Conservation (phyloP, 345 rosid genomes). For the Carallia pectinifolia region DNA sequence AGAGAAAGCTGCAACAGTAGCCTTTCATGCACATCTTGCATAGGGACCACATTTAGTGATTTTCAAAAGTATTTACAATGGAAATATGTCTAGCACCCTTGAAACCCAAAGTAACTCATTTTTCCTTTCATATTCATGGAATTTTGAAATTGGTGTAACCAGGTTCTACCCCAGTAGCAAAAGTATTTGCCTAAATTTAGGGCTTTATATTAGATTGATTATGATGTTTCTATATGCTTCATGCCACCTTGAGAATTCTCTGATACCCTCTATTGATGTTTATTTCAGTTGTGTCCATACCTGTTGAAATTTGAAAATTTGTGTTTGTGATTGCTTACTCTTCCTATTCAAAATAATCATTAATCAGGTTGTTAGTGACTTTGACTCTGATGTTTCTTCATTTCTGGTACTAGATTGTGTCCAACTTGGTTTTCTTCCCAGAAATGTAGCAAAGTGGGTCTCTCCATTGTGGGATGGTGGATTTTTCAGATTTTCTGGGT, state of each 20-base stretch:
- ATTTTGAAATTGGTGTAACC: not conserved
- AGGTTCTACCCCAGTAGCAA: not conserved
- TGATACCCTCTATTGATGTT: not conserved
- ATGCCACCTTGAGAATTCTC: not conserved
- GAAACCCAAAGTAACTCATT: not conserved
- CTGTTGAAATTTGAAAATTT: not conserved
- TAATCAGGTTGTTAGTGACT: not conserved
- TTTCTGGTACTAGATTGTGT: conserved; percentile 48
- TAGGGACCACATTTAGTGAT: not conserved
- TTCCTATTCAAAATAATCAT: conserved; percentile 5
- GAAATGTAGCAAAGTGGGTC: conserved; percentile 78
- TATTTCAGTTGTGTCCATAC: not conserved
- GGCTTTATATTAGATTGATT: not conserved
- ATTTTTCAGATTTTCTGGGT: conserved; percentile 69
- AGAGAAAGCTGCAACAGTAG: not conserved
- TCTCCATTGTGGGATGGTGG: conserved; percentile 89
- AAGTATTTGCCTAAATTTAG: conserved; percentile 4
- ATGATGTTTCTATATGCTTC: not conserved
- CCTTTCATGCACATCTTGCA: not conserved
- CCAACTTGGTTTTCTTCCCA: conserved; percentile 84
- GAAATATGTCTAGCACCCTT: not conserved
- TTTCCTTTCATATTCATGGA: not conserved
- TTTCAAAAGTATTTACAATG: not conserved
- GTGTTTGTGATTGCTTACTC: conserved; percentile 2
- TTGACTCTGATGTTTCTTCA: conserved; percentile 14